These are phyloP conservation scores for Talinum fruticosum DNA, from an alignment of 148 eudicot species.

Conservation along the genomic window DNA sequence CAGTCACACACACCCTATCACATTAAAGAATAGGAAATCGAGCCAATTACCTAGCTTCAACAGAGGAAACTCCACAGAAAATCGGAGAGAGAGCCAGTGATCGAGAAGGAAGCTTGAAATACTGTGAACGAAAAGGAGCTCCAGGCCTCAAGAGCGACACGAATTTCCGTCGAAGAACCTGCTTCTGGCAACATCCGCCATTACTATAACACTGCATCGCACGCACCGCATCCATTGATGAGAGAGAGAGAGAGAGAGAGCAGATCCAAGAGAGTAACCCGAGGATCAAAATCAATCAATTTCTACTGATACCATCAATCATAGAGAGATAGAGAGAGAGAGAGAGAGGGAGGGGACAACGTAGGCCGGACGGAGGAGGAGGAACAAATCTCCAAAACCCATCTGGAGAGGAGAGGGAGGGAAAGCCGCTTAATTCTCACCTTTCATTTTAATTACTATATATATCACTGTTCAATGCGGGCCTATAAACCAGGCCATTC, in stretches of 20 bases:
- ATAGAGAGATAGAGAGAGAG: neutral
- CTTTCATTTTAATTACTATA: neutral
- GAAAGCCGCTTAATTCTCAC: neutral
- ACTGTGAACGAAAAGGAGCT: neutral
- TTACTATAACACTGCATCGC: slow-evolving; percentile 19
- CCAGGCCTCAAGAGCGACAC: slow-evolving; percentile 19
- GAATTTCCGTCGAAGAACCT: slow-evolving; percentile 12
- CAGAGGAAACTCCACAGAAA: slow-evolving; percentile 32
- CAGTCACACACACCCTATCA: neutral
- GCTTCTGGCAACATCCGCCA: slow-evolving; percentile 2
- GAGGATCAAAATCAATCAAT: neutral
- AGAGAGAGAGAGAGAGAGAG: neutral
- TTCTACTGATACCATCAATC: neutral
- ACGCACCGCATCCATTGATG: slow-evolving; percentile 41
- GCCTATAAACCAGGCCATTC: neutral
- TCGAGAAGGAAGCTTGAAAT: slow-evolving; percentile 19
- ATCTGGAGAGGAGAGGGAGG: neutral
- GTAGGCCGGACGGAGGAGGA: neutral
- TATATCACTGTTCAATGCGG: neutral
- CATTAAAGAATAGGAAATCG: neutral
- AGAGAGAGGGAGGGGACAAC: slow-evolving; percentile 1
- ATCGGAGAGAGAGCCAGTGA: slow-evolving; percentile 8
- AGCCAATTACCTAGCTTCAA: slow-evolving; percentile 30
- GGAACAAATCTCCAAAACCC: slow-evolving; percentile 1
- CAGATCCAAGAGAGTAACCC: too few relatives aligned